Conservation (phyloP, 2,329 filamentous ascomycete species). For the Colletotrichum sp. region DNA sequence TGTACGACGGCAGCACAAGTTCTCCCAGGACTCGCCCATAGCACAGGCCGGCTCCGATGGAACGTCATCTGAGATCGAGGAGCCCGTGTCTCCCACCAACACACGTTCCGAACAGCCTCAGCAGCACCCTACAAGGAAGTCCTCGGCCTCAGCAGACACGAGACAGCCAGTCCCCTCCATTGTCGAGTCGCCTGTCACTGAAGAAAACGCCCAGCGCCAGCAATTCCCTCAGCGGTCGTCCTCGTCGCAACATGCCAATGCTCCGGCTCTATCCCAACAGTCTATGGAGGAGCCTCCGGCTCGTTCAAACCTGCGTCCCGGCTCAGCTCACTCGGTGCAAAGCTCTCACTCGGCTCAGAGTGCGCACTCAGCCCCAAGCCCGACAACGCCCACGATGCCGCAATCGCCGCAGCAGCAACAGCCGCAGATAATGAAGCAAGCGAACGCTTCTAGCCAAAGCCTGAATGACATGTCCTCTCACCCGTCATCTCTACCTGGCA, state of each 20-base stretch:
- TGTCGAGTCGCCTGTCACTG: constrained; percentile 66
- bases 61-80: constrained; percentile 35
- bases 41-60: constrained; percentile 53
- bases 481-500: constrained; percentile 73
- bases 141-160: constrained; percentile 33
- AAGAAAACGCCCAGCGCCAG: constrained; percentile 36
- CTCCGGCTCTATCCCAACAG: constrained; percentile 25
- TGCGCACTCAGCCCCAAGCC: constrained; percentile 5
- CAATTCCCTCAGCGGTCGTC: constrained; percentile 59
- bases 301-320: constrained; percentile 48
- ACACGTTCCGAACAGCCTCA: constrained; percentile 32
- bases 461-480: constrained; percentile 70
- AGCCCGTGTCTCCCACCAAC: constrained; percentile 21
- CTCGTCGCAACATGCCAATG: constrained; percentile 34
- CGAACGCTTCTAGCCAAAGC: constrained; percentile 36
- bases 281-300: constrained; percentile 47
- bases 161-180: constrained; percentile 58
- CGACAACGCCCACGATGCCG: constrained; percentile 15
- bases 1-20: constrained; percentile 53
- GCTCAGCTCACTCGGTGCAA: constrained; percentile 23
- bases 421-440: constrained; percentile 24
- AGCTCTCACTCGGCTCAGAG: constrained; percentile 8
- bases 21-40: constrained; percentile 54
- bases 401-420: constrained; percentile 14
- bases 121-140: constrained; percentile 37